Evolutionary conservation across 2,329 filamentous ascomycete species (phyloP).

Genomic region (Fulvia fulva): DNA sequence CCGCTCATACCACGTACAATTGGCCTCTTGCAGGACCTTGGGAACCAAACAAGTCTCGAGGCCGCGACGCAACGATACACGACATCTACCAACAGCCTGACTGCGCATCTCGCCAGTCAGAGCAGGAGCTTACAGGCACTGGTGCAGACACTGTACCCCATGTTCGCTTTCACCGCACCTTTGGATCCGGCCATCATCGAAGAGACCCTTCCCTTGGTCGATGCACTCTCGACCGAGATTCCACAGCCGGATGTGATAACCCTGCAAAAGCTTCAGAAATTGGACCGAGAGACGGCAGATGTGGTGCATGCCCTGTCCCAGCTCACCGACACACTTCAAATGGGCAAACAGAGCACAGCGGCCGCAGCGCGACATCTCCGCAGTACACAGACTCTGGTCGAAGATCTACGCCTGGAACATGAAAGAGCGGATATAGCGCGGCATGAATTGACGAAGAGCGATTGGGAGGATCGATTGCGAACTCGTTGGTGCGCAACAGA

Average conservation of each 20-base stretch:
- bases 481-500: constrained; percentile 77
- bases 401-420: constrained; percentile 78
- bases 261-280: constrained; percentile 62
- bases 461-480: constrained; percentile 72
- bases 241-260: constrained; percentile 63
- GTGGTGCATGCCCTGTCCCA: constrained; percentile 77
- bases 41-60: constrained; percentile 33
- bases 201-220: constrained; percentile 63
- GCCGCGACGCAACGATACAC: constrained; percentile 32
- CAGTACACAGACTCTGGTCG: constrained; percentile 77
- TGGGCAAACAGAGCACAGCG: constrained; percentile 83
- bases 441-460: constrained; percentile 72
- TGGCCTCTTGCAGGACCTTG: constrained; percentile 33
- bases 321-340: constrained; percentile 86
- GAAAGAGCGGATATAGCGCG: constrained; percentile 79
- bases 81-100: constrained; percentile 45
- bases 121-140: constrained; percentile 71
- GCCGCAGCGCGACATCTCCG: constrained; percentile 75
- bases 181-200: constrained; percentile 64
- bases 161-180: constrained; percentile 54
- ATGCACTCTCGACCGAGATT: constrained; percentile 62
- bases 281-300: constrained; percentile 64
- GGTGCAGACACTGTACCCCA: constrained; percentile 62
- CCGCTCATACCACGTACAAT: constrained; percentile 32
- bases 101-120: constrained; percentile 71